Conservation (phyloP, 352 stramenopile species). For the Pythium sukuiense region DNA sequence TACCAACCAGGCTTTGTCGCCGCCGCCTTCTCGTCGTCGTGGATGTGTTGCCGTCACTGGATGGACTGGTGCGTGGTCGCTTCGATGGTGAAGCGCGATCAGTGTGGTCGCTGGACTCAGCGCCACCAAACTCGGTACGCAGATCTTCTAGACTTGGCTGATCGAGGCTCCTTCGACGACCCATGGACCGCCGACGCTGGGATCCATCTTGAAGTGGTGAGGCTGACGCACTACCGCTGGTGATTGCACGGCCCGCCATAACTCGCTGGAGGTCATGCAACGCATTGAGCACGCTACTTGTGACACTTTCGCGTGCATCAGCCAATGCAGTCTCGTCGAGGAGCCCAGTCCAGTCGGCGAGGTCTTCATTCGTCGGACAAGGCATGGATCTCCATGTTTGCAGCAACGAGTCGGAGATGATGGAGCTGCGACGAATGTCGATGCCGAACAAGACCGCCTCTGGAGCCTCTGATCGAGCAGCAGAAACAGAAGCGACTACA, state of each 20-base stretch:
- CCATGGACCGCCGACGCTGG: not conserved
- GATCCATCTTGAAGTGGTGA: not conserved
- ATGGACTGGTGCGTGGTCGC: not conserved
- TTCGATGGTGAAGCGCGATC: not conserved
- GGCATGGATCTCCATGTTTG: conserved; percentile 17
- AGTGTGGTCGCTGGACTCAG: not conserved
- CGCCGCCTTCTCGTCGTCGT: conserved; percentile 7
- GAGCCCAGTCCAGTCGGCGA: conserved; percentile 6
- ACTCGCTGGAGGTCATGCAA: not conserved
- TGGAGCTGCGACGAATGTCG: conserved; percentile 7
- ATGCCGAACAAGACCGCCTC: conserved; percentile 2
- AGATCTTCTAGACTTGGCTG: conserved; percentile 20
- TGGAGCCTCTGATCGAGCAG: not conserved
- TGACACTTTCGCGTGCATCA: conserved; percentile 1
- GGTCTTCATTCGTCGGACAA: not conserved
- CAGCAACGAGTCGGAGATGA: conserved; percentile 9
- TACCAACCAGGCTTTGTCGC: conserved; percentile 26
- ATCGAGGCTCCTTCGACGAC: conserved; percentile 19
- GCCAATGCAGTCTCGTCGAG: conserved; percentile 1
- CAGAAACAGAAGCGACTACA: not conserved
- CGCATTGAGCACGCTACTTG: not conserved
- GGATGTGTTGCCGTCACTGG: conserved; percentile 5
- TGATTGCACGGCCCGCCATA: no score
- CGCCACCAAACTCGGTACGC: not conserved
- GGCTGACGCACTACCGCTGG: not conserved